Conservation (phyloP, 2,329 filamentous ascomycete genomes). For the Bimuria novae-zelandiae region DNA sequence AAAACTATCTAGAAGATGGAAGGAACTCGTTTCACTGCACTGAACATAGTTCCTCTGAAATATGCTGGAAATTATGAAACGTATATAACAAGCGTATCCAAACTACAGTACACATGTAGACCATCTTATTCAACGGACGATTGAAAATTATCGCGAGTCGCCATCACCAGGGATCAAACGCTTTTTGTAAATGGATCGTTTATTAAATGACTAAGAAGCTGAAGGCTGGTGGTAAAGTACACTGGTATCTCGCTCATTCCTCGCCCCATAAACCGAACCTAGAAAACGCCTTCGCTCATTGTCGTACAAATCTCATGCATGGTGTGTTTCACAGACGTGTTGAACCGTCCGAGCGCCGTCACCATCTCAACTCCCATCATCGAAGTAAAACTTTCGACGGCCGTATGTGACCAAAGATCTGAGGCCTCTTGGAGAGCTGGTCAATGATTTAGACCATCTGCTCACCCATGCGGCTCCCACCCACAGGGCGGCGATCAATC, state of each 20-base stretch:
- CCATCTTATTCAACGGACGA: neutral
- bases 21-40: no score
- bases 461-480: slow-evolving; percentile 26
- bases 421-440: no score
- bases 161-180: neutral
- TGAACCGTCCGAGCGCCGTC: neutral
- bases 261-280: neutral
- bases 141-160: neutral
- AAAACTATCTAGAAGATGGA: no score
- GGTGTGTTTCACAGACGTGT: neutral
- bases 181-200: neutral
- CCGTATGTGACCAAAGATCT: neutral
- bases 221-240: neutral
- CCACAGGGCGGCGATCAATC: slow-evolving; percentile 39
- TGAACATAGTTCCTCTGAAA: no score
- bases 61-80: neutral
- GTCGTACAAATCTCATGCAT: neutral
- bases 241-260: slow-evolving; percentile 4
- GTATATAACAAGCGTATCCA: neutral
- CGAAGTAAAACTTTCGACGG: neutral
- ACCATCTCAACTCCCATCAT: neutral
- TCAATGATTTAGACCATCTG: slow-evolving; percentile 29
- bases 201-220: neutral
- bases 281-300: slow-evolving; percentile 5
- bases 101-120: neutral